Base-by-base conservation (phyloP, 2,329 filamentous ascomycete genomes). In the Diaporthe sp. region DNA sequence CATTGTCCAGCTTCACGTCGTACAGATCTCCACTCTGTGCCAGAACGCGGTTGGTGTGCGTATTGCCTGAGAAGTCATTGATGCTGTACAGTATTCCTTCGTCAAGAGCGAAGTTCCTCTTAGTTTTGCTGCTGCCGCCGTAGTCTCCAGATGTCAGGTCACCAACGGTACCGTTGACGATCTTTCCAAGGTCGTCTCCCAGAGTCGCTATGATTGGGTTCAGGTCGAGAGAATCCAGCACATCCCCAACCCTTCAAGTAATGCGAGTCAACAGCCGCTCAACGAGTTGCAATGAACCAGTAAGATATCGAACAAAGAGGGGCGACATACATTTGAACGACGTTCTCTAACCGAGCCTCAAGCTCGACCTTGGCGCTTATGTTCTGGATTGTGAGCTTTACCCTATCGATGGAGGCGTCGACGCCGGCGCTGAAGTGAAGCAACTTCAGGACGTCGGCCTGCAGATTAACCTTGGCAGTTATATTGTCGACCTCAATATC, bases 341-440 rank as follows among this genome's bases (percentile, higher is more conserved):
- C 85, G 78, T 92, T 92, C n/a, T 85, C 87, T 0, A 92, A 84
- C 2, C 91, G 85, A 0, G 90, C 90, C 79, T 92, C 90, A 3
- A 92, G 87, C 73, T 88, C 84, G 39, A 92, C 90, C 80, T 88
- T 88, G 42, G 90, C 90, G 42, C 84, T 88, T 74, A 92, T 87
- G 76, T 92, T 90, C 80, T 91, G 86, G 79, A 92, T 92, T 22
- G 84, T 84, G 15, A 92, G 84, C 57, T 85, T 82, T 60, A 92
- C 90, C 67, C 88, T 85, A 79, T 91, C 88, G 83, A 92, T 89
- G 70, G 86, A 88, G 3, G 89, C 85, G 79, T 90, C 88, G 51
- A 92, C 90, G 61, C 90, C 91, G 2, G 91, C 91, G 78, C 88
- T 91, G 85, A 92, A 91, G 74, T 87, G 84, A 60, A 92, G 87